Evolutionary conservation across 1,284 basidiomycete species (phyloP), one percentile per base, ranked within the genome.

Genomic region (Ustilago loliicola): DNA sequence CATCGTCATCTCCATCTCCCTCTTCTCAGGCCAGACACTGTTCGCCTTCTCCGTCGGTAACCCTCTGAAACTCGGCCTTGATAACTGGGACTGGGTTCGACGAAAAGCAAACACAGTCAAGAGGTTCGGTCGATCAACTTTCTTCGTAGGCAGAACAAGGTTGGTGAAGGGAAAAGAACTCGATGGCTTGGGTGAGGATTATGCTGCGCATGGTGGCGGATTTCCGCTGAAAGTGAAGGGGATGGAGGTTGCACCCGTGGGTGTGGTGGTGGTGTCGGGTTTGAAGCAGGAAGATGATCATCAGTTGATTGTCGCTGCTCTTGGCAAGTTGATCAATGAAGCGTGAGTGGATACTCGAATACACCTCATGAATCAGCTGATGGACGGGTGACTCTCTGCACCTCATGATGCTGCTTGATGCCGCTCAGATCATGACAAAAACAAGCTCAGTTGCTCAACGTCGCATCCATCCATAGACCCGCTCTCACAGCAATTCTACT

Each of bases 11-110:
- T 64, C 63, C 19, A 72, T 82, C 60, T 27, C 66, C 19, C 66
- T 78, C 25, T 75, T 79, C 32, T 71, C 62, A 19, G 80, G 77
- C 1, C 74, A 80, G 29, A 74, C 63, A 0, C 66, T 82, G 25
- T 79, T 79, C 70, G 40, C 71, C 2, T 67, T 55, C 34, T 66
- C 80, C 0, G 74, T 71, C 3, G 80, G 80, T 7, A 55, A 72
- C 42, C 61, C 70, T 7, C 40, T 32, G 19, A 68, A 75, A 19
- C 56, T 80, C 9, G 62, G 51, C 2, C 64, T 70, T 0, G 77
- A 77, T 56, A 82, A 82, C 56, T 77, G 73, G 72, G 70, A 72
- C 51, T 82, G 80, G 80, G 66, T 80, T 13, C 6, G 56, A 10
- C 38, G 77, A 10, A 81, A 82, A 55, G 17, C 21, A 38, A 80